These are phyloP conservation scores for Leishmania arabica DNA, from an alignment of 208 protist genomes.

Conservation along the genomic window DNA sequence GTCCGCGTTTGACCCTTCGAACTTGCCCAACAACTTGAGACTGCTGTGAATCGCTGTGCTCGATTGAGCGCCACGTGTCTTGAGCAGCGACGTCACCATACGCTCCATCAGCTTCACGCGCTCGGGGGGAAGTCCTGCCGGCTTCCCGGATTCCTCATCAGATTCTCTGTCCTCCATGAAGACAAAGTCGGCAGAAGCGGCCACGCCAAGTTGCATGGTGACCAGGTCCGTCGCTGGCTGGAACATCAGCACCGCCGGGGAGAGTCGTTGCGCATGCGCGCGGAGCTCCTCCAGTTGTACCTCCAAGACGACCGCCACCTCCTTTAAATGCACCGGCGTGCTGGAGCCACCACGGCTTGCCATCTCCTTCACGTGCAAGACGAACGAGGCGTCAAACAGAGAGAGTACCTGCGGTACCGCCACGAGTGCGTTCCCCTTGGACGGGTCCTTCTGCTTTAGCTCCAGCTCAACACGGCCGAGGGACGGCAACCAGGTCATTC, in stretches of 20 bases:
- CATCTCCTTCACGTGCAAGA: constrained; percentile 66
- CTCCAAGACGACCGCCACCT: constrained; percentile 27
- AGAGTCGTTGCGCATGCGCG: constrained; percentile 34
- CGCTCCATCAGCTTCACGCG: constrained; percentile 64
- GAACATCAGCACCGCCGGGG: constrained; percentile 35
- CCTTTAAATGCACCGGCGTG: constrained; percentile 13
- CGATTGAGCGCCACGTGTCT: constrained; percentile 52
- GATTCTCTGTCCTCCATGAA: constrained; percentile 30
- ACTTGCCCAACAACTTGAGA: constrained; percentile 81
- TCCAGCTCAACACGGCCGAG: constrained; percentile 71
- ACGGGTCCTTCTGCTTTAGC: constrained; percentile 49
- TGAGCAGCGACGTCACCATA: constrained; percentile 77
- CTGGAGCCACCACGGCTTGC: neutral
- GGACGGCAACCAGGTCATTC: constrained; percentile 66
- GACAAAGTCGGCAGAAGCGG: constrained; percentile 24
- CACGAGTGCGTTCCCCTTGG: constrained; percentile 33
- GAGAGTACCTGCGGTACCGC: constrained; percentile 51
- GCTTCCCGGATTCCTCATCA: constrained; percentile 46
- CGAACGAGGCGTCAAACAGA: constrained; percentile 74
- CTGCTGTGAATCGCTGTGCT: constrained; percentile 81
- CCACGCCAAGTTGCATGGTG: constrained; percentile 46
- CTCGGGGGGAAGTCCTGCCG: constrained; percentile 57
- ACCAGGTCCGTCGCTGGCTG: constrained; percentile 29
- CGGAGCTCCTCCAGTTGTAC: constrained; percentile 29
- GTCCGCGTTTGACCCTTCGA: constrained; percentile 54